These are phyloP conservation scores for Styphnolobium japonicum DNA, from an alignment of 306 rosid genomes.

Conservation along the genomic window DNA sequence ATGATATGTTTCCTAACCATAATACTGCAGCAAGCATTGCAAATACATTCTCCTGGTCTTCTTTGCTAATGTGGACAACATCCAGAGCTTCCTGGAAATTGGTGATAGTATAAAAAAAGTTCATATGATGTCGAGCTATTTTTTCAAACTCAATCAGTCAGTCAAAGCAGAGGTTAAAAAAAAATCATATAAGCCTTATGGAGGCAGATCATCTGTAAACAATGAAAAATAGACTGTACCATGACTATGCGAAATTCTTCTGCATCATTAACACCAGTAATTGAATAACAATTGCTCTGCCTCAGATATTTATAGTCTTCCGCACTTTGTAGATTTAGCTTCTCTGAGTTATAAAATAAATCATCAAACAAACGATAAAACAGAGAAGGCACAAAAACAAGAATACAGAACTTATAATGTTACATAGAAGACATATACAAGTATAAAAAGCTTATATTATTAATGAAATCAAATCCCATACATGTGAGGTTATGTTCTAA, in stretches of 20 bases:
- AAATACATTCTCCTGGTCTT: conserved; percentile 86
- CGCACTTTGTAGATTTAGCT: conserved; percentile 65
- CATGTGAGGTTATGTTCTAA: background rate
- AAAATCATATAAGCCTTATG: background rate
- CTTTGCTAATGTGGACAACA: conserved; percentile 86
- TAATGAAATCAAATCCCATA: background rate
- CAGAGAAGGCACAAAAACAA: conserved; percentile 14
- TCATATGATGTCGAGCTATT: conserved; percentile 24
- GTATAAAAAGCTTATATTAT: background rate
- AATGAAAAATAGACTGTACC: conserved; percentile 45
- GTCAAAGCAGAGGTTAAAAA: background rate
- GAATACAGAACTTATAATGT: background rate
- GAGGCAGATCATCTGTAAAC: conserved; percentile 16
- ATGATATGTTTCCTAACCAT: conserved; percentile 92
- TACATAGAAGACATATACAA: background rate
- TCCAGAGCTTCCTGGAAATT: conserved; percentile 85
- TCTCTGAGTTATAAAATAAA: conserved; percentile 53
- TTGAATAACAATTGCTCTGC: conserved; percentile 85
- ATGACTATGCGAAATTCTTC: conserved; percentile 74
- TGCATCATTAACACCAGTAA: conserved; percentile 78
- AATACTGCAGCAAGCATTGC: conserved; percentile 99
- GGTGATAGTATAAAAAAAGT: conserved; percentile 17
- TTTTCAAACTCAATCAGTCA: conserved; percentile 9
- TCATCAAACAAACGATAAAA: conserved; percentile 20
- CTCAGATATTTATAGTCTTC: conserved; percentile 80